These are phyloP conservation scores for Begonia fuchsioides DNA, from an alignment of 306 rosid genomes.

Conservation along the genomic window DNA sequence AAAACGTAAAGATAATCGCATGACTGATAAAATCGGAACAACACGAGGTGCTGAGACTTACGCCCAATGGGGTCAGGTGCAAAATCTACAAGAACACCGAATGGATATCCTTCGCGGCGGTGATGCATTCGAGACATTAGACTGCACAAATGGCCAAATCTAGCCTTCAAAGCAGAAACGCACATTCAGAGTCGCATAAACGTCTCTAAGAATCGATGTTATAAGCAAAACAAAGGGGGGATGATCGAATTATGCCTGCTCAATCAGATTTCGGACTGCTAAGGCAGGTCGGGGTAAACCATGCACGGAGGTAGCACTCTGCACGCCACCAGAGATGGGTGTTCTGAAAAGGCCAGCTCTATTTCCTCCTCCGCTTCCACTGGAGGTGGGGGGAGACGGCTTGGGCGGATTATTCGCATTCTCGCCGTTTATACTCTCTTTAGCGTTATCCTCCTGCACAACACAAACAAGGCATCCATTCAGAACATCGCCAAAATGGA, in stretches of 20 bases:
- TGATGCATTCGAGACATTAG: constrained; percentile 99
- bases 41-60: constrained; percentile 30
- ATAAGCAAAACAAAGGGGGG: too few relatives aligned
- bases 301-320: constrained; percentile 96
- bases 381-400: too few relatives aligned
- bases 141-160: constrained; percentile 98
- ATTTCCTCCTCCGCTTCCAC: constrained; percentile 43
- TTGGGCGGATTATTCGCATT: too few relatives aligned
- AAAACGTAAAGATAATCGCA: neutral
- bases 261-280: constrained; percentile 97
- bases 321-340: constrained; percentile 97
- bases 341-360: constrained; percentile 96
- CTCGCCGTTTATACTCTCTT: too few relatives aligned
- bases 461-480: too few relatives aligned
- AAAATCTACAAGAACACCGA: constrained; percentile 91
- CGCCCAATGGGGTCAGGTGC: constrained; percentile 91
- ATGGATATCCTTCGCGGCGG: constrained; percentile 92
- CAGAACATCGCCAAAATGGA: too few relatives aligned
- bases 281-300: constrained; percentile 89
- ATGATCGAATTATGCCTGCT: constrained; percentile 39
- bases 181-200: too few relatives aligned
- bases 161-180: constrained; percentile 45
- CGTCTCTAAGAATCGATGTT: too few relatives aligned
- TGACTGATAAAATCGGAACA: neutral
- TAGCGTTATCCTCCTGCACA: too few relatives aligned